Evolutionary conservation across 23 red algal genomes (phyloP).

Genomic region (Chondrus crispus): DNA sequence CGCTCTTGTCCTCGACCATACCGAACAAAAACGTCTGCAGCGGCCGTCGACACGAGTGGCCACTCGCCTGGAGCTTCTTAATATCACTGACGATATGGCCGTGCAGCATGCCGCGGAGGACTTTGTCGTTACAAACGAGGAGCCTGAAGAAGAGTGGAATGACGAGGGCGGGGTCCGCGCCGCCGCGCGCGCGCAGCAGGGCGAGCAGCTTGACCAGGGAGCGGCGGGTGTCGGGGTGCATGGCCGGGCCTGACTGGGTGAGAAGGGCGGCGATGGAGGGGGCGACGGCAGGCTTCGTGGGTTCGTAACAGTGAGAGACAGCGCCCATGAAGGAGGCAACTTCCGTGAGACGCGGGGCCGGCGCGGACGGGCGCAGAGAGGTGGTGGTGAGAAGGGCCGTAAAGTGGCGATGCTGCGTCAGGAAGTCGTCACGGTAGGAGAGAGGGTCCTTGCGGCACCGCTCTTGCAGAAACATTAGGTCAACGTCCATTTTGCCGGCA

Average conservation of each 20-base stretch:
- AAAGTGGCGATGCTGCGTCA: constrained; percentile 49
- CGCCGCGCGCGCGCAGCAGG: constrained; percentile 51
- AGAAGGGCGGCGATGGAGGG: constrained; percentile 40
- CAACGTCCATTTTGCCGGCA: constrained; percentile 63
- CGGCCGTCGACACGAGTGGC: not conserved
- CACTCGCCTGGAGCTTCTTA: constrained; percentile 56
- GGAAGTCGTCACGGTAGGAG: constrained; percentile 69
- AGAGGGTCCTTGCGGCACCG: constrained; percentile 69
- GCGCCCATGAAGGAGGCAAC: constrained; percentile 68
- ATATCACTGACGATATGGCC: constrained; percentile 66
- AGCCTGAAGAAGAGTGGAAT: constrained; percentile 73
- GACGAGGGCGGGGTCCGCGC: constrained; percentile 17
- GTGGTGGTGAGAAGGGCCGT: constrained; percentile 56
- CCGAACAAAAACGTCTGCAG: constrained; percentile 73
- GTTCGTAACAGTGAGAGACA: constrained; percentile 34
- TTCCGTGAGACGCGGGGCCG: constrained; percentile 43
- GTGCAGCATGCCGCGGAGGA: constrained; percentile 46
- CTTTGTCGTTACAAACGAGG: constrained; percentile 57
- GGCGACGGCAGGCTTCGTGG: not conserved
- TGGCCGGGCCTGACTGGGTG: constrained; percentile 7
- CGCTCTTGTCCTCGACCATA: constrained; percentile 52
- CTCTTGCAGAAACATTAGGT: constrained; percentile 65
- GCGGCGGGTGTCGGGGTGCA: constrained; percentile 53
- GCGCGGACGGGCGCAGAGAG: constrained; percentile 45
- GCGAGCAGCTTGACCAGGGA: constrained; percentile 50